phyloP scores from a whole-genome alignment of 2,329 filamentous ascomycete genomes.

The Phialemonium atrogriseum region DNA sequence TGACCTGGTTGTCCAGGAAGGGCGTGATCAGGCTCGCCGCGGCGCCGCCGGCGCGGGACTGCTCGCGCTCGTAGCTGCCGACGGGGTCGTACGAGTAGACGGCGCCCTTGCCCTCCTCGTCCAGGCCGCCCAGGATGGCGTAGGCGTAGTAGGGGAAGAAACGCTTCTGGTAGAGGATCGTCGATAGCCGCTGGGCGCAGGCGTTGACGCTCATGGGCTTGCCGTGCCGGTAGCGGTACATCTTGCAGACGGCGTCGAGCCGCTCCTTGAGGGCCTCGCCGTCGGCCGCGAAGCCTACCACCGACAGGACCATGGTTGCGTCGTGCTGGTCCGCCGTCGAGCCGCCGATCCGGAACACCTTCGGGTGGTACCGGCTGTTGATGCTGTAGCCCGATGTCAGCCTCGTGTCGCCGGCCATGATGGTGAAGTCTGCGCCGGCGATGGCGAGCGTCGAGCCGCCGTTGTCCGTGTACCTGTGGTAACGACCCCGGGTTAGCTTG shows the following conservation, averaged over 20 bases:
- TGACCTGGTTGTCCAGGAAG: slow-evolving; percentile 98
- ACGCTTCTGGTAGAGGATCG: slow-evolving; percentile 92
- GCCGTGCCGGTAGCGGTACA: slow-evolving; percentile 97
- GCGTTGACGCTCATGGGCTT: slow-evolving; percentile 93
- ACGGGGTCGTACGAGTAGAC: slow-evolving; percentile 98
- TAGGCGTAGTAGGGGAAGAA: slow-evolving; percentile 99
- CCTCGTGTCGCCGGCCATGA: slow-evolving; percentile 95
- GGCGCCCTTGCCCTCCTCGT: slow-evolving; percentile 89
- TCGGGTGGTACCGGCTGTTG: slow-evolving; percentile 91
- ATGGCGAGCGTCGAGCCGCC: slow-evolving; percentile 95
- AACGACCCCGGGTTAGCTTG: neutral
- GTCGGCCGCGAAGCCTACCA: slow-evolving; percentile 93
- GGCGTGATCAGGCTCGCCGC: slow-evolving; percentile 96
- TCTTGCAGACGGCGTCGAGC: slow-evolving; percentile 90
- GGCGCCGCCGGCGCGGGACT: slow-evolving; percentile 88
- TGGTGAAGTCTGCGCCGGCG: slow-evolving; percentile 86
- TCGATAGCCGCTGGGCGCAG: slow-evolving; percentile 88
- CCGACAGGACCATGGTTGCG: slow-evolving; percentile 80
- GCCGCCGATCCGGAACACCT: slow-evolving; percentile 95
- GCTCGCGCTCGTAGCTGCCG: slow-evolving; percentile 93
- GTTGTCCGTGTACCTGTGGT: slow-evolving; percentile 90
- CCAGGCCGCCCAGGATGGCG: slow-evolving; percentile 86
- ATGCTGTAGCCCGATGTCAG: slow-evolving; percentile 97
- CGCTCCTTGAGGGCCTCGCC: slow-evolving; percentile 90
- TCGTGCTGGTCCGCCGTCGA: slow-evolving; percentile 78